A percentile compares a stretch with the other conserved stretches of the same genome.
phyloP scores from a whole-genome alignment of 345 rosid genomes.

The Dipteronia sinensis region DNA sequence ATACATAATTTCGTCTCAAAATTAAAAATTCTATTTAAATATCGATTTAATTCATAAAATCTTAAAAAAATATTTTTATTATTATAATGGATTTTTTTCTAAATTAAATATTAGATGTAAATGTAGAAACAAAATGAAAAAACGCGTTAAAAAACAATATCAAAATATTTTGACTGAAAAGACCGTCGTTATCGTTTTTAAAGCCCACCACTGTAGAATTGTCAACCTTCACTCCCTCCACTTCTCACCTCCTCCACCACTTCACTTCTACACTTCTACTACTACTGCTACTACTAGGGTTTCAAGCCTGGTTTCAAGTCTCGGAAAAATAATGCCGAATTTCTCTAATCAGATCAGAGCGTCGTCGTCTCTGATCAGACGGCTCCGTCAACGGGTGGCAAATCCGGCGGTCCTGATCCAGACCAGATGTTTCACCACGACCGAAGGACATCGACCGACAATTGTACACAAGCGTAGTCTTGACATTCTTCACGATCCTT shows the following conservation, averaged over 20 bases:
- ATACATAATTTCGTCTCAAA: no score
- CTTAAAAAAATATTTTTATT: no score
- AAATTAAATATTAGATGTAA: no score
- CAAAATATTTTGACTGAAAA: not conserved
- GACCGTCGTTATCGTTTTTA: not conserved
- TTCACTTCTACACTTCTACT: not conserved
- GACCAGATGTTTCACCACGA: slow-evolving; percentile 68
- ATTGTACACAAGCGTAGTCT: slow-evolving; percentile 96
- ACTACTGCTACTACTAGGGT: not conserved
- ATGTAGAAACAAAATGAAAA: not conserved
- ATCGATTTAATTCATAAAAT: no score
- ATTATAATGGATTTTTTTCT: no score
- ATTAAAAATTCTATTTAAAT: no score
- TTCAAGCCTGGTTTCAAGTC: not conserved
- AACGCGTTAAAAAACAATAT: not conserved
- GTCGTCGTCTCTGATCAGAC: slow-evolving; percentile 46
- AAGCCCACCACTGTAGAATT: not conserved
- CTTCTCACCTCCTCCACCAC: not conserved
- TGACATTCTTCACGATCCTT: slow-evolving; percentile 96
- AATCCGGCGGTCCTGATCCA: slow-evolving; percentile 23
- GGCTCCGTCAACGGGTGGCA: slow-evolving; percentile 36
- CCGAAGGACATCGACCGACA: slow-evolving; percentile 87
- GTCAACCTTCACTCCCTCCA: not conserved
- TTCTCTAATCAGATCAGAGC: slow-evolving; percentile 49
- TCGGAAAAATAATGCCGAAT: slow-evolving; percentile 23